These are phyloP conservation scores for Lepidium africanum DNA, from an alignment of 345 rosid genomes.

Conservation along the genomic window DNA sequence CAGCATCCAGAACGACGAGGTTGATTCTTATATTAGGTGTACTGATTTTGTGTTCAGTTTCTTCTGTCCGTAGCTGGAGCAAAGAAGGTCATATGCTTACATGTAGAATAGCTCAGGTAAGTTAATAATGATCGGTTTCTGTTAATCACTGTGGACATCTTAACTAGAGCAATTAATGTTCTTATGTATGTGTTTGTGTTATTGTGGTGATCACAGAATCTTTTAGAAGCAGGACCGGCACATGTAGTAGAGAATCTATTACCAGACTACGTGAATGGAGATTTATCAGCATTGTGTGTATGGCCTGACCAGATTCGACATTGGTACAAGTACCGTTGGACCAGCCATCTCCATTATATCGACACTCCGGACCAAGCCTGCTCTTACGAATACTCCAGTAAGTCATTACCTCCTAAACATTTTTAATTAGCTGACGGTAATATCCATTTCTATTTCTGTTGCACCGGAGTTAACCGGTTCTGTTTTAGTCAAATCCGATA, in stretches of 20 bases:
- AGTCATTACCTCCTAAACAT: constrained; percentile 13
- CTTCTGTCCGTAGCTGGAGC: constrained; percentile 64
- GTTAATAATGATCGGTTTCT: not conserved
- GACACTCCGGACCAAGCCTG: constrained; percentile 89
- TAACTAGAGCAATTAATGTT: no score
- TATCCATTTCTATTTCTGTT: not conserved
- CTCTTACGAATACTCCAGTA: constrained; percentile 76
- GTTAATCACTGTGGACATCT: not conserved
- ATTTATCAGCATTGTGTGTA: constrained; percentile 75
- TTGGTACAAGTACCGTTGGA: constrained; percentile 63
- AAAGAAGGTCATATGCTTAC: constrained; percentile 89
- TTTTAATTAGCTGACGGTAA: not conserved
- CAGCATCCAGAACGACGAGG: constrained; percentile 9
- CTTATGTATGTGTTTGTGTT: not conserved
- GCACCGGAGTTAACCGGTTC: not conserved
- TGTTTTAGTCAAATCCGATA: no score
- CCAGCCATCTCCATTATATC: constrained; percentile 69
- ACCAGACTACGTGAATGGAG: constrained; percentile 73
- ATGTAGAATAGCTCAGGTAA: constrained; percentile 86
- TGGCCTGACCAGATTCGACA: constrained; percentile 79
- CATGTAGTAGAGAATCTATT: constrained; percentile 59
- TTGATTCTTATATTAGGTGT: constrained; percentile 23
- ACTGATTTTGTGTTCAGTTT: constrained; percentile 29
- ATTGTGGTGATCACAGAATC: constrained; percentile 29
- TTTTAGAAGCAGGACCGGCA: constrained; percentile 65